phyloP scores from a whole-genome alignment of 2,329 filamentous ascomycete species.

The Diaporthe citri region DNA sequence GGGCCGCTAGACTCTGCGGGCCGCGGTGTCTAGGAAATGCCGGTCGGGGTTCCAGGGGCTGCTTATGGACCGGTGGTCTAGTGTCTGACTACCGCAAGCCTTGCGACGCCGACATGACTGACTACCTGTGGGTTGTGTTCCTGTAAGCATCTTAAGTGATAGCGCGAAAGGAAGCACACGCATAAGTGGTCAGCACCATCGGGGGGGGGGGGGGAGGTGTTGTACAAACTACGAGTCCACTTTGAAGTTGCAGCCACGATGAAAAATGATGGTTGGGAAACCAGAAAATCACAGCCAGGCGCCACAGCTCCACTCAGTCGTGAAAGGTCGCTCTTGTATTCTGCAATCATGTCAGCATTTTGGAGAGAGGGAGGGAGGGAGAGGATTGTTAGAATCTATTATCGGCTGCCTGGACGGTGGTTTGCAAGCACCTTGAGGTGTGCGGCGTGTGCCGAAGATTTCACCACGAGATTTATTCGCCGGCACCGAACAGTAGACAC shows the following conservation, averaged over 20 bases:
- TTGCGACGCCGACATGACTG: not conserved
- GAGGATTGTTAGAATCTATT: no score
- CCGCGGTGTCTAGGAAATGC: slow-evolving; percentile 15
- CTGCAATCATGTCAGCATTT: no score
- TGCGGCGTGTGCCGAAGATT: not conserved
- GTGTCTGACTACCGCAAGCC: slow-evolving; percentile 17
- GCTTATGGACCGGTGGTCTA: not conserved
- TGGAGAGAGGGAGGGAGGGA: not conserved
- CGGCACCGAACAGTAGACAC: no score
- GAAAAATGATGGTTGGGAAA: not conserved
- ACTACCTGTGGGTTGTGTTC: not conserved
- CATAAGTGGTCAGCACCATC: not conserved
- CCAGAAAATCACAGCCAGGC: not conserved
- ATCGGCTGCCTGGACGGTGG: not conserved
- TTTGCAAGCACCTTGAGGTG: not conserved
- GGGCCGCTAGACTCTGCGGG: slow-evolving; percentile 8
- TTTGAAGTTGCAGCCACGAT: not conserved
- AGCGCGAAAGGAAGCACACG: not conserved
- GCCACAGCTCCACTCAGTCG: not conserved
- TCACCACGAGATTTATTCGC: not conserved
- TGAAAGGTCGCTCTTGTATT: no score
- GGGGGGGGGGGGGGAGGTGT: not conserved
- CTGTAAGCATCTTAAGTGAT: not conserved
- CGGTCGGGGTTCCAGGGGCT: not conserved
- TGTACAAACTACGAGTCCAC: not conserved